These are phyloP conservation scores for Tetramitus jugosus DNA, from an alignment of 208 protist species.

Conservation along the genomic window DNA sequence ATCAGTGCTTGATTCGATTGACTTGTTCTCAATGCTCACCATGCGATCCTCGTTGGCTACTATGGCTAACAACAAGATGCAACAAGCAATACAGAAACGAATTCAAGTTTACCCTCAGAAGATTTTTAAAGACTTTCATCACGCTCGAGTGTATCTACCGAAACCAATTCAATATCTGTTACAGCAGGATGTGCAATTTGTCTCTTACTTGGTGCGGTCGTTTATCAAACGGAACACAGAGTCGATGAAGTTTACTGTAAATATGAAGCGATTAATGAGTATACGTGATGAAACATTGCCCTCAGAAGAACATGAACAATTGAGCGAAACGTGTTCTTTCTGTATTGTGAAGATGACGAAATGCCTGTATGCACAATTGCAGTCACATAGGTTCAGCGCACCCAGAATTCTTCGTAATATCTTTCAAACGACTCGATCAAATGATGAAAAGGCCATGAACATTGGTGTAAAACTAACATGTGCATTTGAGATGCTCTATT, in stretches of 20 bases:
- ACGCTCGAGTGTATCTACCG: not conserved
- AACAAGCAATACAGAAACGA: not conserved
- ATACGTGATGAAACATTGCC: not conserved
- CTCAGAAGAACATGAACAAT: not conserved
- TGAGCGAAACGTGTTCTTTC: not conserved
- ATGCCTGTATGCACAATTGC: constrained; percentile 18
- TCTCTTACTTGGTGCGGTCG: not conserved
- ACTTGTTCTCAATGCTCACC: too few species aligned
- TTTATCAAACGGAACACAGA: not conserved
- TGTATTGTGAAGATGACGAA: not conserved
- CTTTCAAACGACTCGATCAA: not conserved
- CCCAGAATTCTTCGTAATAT: not conserved
- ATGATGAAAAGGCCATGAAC: not conserved
- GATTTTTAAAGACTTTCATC: not conserved
- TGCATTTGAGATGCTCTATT: not conserved
- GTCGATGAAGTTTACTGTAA: not conserved
- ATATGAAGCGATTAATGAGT: too few species aligned
- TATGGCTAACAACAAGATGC: not conserved
- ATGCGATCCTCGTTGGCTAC: too few species aligned
- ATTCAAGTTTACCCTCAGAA: not conserved
- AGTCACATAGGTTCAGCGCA: not conserved
- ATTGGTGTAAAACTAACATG: not conserved
- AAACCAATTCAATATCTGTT: not conserved
- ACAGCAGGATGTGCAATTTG: not conserved
- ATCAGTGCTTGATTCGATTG: too few species aligned